These are phyloP conservation scores for Plasmodium fragile DNA, from an alignment of 169 alveolate species.

Conservation along the genomic window DNA sequence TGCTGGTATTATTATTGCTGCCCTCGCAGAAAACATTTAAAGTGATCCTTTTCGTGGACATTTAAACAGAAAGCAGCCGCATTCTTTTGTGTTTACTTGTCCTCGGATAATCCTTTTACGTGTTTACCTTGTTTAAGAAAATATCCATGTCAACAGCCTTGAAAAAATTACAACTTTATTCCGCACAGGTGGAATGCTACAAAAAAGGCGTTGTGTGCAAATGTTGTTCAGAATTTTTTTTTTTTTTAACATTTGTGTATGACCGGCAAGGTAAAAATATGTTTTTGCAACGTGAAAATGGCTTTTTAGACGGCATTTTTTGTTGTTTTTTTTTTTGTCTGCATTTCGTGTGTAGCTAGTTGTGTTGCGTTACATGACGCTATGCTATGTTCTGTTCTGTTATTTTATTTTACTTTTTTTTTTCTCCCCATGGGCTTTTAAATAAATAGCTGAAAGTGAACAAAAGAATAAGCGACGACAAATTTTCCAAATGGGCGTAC, in stretches of 20 bases:
- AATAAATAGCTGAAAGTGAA: background rate
- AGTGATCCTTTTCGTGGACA: background rate
- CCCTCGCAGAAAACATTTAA: background rate
- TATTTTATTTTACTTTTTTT: background rate
- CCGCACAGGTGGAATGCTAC: background rate
- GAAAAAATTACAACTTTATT: background rate
- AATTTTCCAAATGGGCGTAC: background rate
- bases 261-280: conserved; percentile 32
- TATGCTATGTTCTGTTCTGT: background rate
- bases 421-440: background rate
- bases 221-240: conserved; percentile 17
- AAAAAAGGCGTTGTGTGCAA: conserved; percentile 3
- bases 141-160: background rate
- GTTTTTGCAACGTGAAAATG: conserved; percentile 3
- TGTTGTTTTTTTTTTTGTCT: background rate
- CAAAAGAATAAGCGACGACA: background rate
- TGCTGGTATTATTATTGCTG: background rate
- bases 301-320: conserved; percentile 3
- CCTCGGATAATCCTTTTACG: background rate
- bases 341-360: conserved; percentile 11
- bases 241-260: conserved; percentile 15
- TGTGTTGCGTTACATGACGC: background rate
- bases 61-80: background rate
- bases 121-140: background rate
- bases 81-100: background rate